Base-by-base conservation (phyloP, 495 filamentous ascomycete species). In the Penicillium daleae region DNA sequence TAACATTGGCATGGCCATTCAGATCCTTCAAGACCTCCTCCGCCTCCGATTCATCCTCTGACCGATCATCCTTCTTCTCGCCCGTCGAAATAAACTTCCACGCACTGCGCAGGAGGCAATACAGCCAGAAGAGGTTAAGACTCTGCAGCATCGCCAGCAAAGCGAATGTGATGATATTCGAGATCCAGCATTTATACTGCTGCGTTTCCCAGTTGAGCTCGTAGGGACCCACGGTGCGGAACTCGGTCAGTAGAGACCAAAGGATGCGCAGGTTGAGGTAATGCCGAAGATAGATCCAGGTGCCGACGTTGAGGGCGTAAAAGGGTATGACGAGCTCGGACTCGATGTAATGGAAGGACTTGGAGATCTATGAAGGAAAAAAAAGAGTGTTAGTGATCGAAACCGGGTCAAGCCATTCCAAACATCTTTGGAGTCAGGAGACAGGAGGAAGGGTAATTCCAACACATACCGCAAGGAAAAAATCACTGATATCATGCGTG, bases 281-380 rank as follows among this genome's bases (percentile, higher is more conserved):
- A 74, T 97, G 93, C 37, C 93, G 90, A 52, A 93, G 82, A 75
- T 97, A 97, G 72, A 89, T 84, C 93, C 93, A 97, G 48, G 88
- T 73, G 67, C 72, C 73, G 63, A 93, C 86, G 75, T 93, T 95
- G 65, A 89, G 55, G 68, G 81, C 83, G 76, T 90, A 96, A 76
- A 89, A 96, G 26, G 91, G 92, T 8, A 81, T 84, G 6, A 88
- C 85, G 24, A 92, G 71, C 27, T 81, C 76, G 52, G 88, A 86
- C 62, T 92, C 87, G 60, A 93, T 71, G 76, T 97, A 97, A 74
- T 95, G 93, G 51, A 97, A 85, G 4, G 86, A 85, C 79, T 97
- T 97, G 60, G 92, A 94, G 4, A 90, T 88, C 87, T 94, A 6
- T 0, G 27, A 7, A 22, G 15, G 3, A 42, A 9, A 21, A 7